Percentiles rank a stretch among this genome's conserved stretches.
Conservation (phyloP, 768 basidiomycete species). For the Hygrophorus pudorinus region DNA sequence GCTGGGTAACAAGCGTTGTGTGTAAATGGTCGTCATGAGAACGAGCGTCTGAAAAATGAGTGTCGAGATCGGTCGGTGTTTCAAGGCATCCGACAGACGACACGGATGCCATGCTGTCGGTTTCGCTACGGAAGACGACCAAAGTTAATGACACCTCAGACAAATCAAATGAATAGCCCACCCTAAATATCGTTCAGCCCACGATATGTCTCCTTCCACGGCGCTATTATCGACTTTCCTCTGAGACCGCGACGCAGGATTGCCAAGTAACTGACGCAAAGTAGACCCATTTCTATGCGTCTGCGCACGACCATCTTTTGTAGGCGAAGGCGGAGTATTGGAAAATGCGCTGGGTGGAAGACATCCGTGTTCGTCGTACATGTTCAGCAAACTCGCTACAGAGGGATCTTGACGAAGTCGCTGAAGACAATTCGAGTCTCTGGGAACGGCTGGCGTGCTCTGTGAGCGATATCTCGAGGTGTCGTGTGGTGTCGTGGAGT, state of each 20-base stretch:
- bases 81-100: slow-evolving; percentile 36
- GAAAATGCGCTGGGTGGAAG: slow-evolving; percentile 56
- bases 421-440: slow-evolving; percentile 41
- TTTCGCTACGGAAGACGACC: slow-evolving; percentile 26
- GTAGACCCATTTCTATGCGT: slow-evolving; percentile 60
- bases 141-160: not conserved
- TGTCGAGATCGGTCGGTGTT: slow-evolving; percentile 40
- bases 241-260: slow-evolving; percentile 24
- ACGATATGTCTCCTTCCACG: slow-evolving; percentile 68
- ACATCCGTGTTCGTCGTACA: slow-evolving; percentile 67
- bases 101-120: slow-evolving; percentile 30
- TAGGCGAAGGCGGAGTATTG: slow-evolving; percentile 37
- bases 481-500: slow-evolving; percentile 15
- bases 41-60: slow-evolving; percentile 26
- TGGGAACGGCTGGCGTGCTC: slow-evolving; percentile 12
- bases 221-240: slow-evolving; percentile 22
- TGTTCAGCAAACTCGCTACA: slow-evolving; percentile 59
- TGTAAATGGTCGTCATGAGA: slow-evolving; percentile 18
- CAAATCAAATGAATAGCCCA: slow-evolving; percentile 20
- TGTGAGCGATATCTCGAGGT: slow-evolving; percentile 14
- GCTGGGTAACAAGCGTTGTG: slow-evolving; percentile 33
- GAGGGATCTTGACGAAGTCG: slow-evolving; percentile 69
- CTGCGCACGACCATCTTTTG: slow-evolving; percentile 38
- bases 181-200: slow-evolving; percentile 72
- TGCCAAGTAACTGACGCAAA: slow-evolving; percentile 61